These are phyloP conservation scores for Chaetomium fimeti DNA, from an alignment of 495 filamentous ascomycete species.

Conservation along the genomic window DNA sequence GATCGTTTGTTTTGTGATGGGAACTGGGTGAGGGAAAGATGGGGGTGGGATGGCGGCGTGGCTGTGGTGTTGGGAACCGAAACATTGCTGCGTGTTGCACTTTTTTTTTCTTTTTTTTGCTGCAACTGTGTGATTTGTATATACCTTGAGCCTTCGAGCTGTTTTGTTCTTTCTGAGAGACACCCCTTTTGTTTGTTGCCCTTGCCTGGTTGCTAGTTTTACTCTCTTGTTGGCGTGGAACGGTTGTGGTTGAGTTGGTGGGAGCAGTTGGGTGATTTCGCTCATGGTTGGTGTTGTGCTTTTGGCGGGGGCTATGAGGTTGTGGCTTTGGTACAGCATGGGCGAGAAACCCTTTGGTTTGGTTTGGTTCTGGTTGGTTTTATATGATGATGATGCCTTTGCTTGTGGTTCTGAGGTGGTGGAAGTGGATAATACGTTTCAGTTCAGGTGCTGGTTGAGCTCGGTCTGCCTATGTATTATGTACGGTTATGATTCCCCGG, in stretches of 20 bases:
- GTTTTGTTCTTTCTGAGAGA: conserved; percentile 1
- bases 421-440: neutral
- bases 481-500: neutral
- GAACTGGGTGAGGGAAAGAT: neutral
- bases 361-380: neutral
- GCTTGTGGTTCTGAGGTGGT: neutral
- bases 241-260: too few species aligned
- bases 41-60: neutral
- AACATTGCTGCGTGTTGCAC: neutral
- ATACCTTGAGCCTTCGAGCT: conserved; percentile 8
- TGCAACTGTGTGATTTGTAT: neutral
- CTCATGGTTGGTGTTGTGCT: neutral
- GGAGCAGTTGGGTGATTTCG: neutral
- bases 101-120: conserved; percentile 2
- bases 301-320: neutral
- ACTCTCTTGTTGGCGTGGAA: neutral
- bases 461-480: neutral
- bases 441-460: neutral
- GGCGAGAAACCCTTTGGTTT: neutral
- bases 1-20: neutral
- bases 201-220: neutral
- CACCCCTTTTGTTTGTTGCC: neutral
- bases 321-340: neutral
- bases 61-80: neutral
- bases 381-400: neutral